Conservation (phyloP, 208 protist genomes). For the Acanthamoeba lenticulata region DNA sequence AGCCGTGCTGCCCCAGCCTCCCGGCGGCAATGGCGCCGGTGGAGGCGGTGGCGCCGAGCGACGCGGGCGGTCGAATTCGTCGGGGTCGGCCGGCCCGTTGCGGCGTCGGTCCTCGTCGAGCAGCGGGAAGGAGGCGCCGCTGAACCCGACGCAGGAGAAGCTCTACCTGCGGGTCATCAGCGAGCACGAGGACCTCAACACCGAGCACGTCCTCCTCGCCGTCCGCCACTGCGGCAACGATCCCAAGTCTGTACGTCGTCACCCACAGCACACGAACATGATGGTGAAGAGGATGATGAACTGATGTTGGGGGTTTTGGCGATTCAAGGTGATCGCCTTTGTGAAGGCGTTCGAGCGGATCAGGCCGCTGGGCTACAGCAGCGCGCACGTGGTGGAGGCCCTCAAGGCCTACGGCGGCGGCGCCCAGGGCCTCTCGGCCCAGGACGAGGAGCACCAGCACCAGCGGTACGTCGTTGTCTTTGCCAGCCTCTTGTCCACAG, state of each 20-base stretch:
- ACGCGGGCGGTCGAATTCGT: no score
- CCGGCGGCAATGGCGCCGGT: no score
- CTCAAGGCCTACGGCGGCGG: slow-evolving; percentile 40
- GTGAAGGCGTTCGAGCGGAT: slow-evolving; percentile 40
- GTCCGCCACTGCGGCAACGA: slow-evolving; percentile 32
- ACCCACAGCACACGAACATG: neutral
- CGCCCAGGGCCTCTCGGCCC: neutral
- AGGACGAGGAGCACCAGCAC: slow-evolving; percentile 48
- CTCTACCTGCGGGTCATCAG: slow-evolving; percentile 38
- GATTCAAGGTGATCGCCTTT: slow-evolving; percentile 34
- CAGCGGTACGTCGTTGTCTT: neutral
- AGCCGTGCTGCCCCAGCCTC: neutral
- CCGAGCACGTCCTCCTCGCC: neutral
- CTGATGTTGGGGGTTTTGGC: no score
- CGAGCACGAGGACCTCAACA: slow-evolving; percentile 39
- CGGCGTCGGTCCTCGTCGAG: no score
- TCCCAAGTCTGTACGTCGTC: neutral
- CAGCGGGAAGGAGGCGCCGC: neutral
- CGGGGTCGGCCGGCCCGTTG: no score
- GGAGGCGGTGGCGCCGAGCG: no score
- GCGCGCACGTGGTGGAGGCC: slow-evolving; percentile 25
- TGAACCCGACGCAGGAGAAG: neutral
- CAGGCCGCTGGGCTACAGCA: neutral
- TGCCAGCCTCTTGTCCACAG: no score
- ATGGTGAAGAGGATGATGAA: no score